These are phyloP conservation scores for Exophiala viscosa DNA, from an alignment of 2,329 filamentous ascomycete genomes.

Conservation along the genomic window DNA sequence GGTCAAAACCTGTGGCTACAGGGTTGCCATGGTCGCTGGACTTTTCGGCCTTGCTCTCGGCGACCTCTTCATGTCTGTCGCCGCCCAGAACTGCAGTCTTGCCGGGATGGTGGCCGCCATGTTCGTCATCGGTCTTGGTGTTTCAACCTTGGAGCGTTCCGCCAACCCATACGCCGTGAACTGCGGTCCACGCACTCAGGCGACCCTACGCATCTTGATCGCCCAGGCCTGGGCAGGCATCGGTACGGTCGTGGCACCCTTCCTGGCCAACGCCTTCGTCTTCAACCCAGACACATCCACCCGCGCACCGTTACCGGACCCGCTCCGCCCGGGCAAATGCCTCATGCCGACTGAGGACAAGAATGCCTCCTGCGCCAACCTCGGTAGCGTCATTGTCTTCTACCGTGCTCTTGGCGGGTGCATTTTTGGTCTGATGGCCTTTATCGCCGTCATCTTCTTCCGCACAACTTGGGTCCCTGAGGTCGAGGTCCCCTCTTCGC, in stretches of 20 bases:
- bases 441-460: conserved; percentile 47
- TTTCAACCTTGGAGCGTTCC: conserved; percentile 71
- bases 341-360: conserved; percentile 44
- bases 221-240: conserved; percentile 74
- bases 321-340: conserved; percentile 18
- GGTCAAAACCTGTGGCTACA: conserved; percentile 35
- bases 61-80: conserved; percentile 57
- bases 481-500: conserved; percentile 63
- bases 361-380: conserved; percentile 41
- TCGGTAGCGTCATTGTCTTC: conserved; percentile 70
- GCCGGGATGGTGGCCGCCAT: conserved; percentile 37
- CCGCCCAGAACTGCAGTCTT: conserved; percentile 19
- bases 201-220: conserved; percentile 72
- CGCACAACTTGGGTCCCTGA: conserved; percentile 67
- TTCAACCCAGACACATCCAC: conserved; percentile 47
- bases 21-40: conserved; percentile 73
- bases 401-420: conserved; percentile 73
- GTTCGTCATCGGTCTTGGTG: conserved; percentile 70
- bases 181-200: conserved; percentile 70
- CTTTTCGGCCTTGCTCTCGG: conserved; percentile 67
- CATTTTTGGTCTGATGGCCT: conserved; percentile 59
- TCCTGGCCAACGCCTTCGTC: conserved; percentile 62
- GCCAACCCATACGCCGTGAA: conserved; percentile 73
- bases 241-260: conserved; percentile 68
- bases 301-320: conserved; percentile 12